Base-by-base conservation (phyloP, 2,329 filamentous ascomycete species). In the Knufia petricola region DNA sequence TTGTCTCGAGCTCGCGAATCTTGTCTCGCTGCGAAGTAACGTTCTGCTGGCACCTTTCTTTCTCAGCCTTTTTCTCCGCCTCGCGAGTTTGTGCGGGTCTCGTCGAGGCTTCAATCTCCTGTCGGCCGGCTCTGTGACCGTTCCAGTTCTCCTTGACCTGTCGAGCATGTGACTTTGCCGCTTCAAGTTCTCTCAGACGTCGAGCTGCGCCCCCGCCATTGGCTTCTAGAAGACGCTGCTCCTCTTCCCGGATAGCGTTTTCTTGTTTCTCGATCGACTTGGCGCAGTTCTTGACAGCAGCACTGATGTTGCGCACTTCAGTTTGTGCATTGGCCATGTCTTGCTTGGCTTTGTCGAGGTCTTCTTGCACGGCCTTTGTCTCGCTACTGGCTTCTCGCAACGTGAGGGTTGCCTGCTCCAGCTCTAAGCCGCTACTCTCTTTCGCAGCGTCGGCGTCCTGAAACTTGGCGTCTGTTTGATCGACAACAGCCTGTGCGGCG, bases 131-230 rank as follows among this genome's bases (percentile, higher is more conserved):
- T 42, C 65, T 60, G 55, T 77, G 72, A 10, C 66, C 61, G 7
- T 69, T 54, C n/a, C 69, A 64, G 39, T 61, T 63, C 15, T 59
- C 57, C 49, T 65, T 66, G 3, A 78, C 73, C 28, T 72, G 64
- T 24, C 68, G 62, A 4, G 71, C 69, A 40, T 66, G 65, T 20
- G 72, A 61, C 58, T 80, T 77, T 10, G 79, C 79, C 15, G 77
- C 68, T 19, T 80, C 71, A 2, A 84, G 70, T 58, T 82, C 74
- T 15, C 69, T 67, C 30, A 78, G 65, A 59, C 81, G 86, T 53
- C 74, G 70, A 7, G 77, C 71, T 59, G 85, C 79, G 20, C 77
- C 78, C 21, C 84, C 84, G 31, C 87, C 86, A 57, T 84, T 82
- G 2, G 79, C 75, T 38, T 80, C 76, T 37, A 78, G 74, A 6